Evolutionary conservation across 192 early-diverging fungal genomes (phyloP), one percentile per base, ranked within the genome.

Genomic region (Spizellomyces punctatus): DNA sequence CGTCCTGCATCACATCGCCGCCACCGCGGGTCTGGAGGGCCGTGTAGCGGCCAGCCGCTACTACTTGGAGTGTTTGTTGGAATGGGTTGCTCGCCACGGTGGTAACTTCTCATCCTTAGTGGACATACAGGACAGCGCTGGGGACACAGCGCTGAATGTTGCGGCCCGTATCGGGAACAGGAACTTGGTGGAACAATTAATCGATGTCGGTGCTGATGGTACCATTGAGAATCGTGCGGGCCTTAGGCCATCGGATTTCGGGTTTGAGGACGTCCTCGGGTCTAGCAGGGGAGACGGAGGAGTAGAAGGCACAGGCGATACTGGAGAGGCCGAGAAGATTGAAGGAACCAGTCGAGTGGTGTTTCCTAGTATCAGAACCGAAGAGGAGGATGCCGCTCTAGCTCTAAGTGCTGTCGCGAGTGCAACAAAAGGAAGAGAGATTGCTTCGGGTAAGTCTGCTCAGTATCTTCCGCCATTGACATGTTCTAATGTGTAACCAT

Each of bases 1-100:
- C 0, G 91, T 98, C 6, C 86, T 99, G 36, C 97, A 99, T 73
- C 97, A 99, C 71, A 90, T 96, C 17, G 89, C 91, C 0, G 72
- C 84, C 1, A 89, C 90, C 1, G 88, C 94, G 6, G 88, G 85
- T 6, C 81, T 83, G 64, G 85, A 90, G 41, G 91, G 90, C 8
- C 87, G 93, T 22, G 83, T 88, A 1, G 80, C 85, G 64, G 90
- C 94, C 4, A 88, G 89, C 6, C 80, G 86, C 46, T 98, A 99
- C 66, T 99, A 99, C 75, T 88, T 94, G 76, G 93, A 99, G 72
- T 89, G 91, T 71, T 58, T 95, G 4, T 79, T 98, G 12, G 87
- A 89, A 17, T 87, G 80, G 78, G 78, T 89, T 64, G 82, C 84
- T 6, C 76, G 83, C 19, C 63, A 76, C 46, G 84, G 78, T 6